Base-by-base conservation (phyloP, 2,329 filamentous ascomycete genomes). In the Orbilia ellipsospora region DNA sequence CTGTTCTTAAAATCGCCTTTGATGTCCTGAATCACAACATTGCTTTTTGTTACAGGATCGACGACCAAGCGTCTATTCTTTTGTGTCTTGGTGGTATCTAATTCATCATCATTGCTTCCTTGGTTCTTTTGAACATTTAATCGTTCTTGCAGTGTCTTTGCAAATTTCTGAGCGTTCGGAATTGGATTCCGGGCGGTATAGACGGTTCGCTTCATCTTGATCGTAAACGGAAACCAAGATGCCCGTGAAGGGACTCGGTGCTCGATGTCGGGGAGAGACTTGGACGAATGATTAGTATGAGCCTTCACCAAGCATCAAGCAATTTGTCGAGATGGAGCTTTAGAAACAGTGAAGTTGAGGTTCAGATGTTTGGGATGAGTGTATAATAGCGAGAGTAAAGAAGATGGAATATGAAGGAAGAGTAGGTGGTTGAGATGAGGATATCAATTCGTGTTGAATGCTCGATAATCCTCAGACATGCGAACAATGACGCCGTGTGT, bases 21-120 rank as follows among this genome's bases (percentile, higher is more conserved):
- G 54, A 76, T 76, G 56, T 76, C 73, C 26, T 76, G 73, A 10
- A 76, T 76, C 23, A 76, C 73, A 15, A 76, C 73, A 70, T 76
- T 76, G 26, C 65, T 69, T 48, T 76, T 76, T 18, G 73, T 76
- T 13, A 76, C 73, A 2, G 73, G 73, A 56, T 76, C 73, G 23
- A 76, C 73, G 12, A 76, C 73, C 73, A 70, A 12, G 7, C 73
- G 59, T 23, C 73, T 56, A 31, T 76, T 70, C 44, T 69, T 70
- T 54, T 76, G 65, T 8, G 52, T 28, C 16, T 59, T 70, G 13
- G 65, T 66, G 2, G 63, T 51, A 62, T 76, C 73, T 15, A 44
- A 10, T 10, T 75, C 59, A 10, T 55, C 56, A 23, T 42, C 48
- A 12, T 52, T 2, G 12, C 13, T 13, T n/a, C 61, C 61, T 2